Evolutionary conservation across 1,284 basidiomycete genomes (phyloP).

Genomic region (Tylopilus sp.): DNA sequence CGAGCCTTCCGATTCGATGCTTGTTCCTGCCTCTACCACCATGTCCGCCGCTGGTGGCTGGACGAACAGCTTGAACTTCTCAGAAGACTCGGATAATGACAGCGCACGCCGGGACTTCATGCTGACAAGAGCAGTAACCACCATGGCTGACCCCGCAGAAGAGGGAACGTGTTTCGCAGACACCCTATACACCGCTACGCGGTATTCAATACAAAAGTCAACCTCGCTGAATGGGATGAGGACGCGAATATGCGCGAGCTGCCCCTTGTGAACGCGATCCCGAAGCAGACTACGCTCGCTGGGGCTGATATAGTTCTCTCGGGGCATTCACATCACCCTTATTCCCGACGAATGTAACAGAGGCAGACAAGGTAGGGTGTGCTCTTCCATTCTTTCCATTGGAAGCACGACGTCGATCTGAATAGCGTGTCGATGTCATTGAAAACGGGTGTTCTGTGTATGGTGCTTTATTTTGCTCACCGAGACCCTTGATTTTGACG

Average conservation of each 20-base stretch:
- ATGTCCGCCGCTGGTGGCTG: too few species aligned
- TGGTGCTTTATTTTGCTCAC: conserved; percentile 23
- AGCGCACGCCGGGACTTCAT: background rate
- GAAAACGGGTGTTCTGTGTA: conserved; percentile 62
- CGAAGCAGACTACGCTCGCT: conserved; percentile 28
- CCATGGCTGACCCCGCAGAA: background rate
- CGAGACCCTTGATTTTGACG: conserved; percentile 7
- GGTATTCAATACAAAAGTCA: conserved; percentile 40
- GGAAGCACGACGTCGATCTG: conserved; percentile 53
- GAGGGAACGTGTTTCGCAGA: conserved; percentile 36
- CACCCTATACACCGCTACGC: too few species aligned
- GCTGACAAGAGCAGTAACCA: too few species aligned
- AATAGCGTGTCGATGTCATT: conserved; percentile 56
- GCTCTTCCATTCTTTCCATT: conserved; percentile 51
- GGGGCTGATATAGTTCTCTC: conserved; percentile 37
- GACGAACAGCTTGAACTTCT: background rate
- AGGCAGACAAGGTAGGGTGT: conserved; percentile 41
- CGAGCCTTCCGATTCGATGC: background rate
- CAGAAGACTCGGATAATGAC: background rate
- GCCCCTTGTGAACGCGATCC: conserved; percentile 35
- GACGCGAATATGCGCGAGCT: conserved; percentile 39
- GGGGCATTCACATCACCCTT: conserved; percentile 44
- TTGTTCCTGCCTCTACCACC: too few species aligned
- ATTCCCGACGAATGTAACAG: conserved; percentile 43
- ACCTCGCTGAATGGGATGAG: conserved; percentile 44